A percentile compares a stretch with the other conserved stretches of the same genome.
Conservation (phyloP, 192 early-diverging fungal species). For the Allomyces javanicus region DNA sequence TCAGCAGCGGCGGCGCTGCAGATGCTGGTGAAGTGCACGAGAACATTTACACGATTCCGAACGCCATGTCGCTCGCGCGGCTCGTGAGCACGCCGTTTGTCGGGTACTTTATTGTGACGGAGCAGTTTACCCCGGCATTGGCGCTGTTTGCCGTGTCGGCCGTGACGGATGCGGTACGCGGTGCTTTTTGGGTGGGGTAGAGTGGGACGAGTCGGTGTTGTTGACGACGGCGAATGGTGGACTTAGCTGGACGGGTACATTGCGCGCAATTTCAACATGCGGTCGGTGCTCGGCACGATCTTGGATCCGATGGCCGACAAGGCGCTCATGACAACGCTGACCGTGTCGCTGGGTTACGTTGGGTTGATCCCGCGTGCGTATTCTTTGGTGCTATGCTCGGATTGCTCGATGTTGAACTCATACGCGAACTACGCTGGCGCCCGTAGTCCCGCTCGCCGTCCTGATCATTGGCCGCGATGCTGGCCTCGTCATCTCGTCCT, state of each 20-base stretch:
- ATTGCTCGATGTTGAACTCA: not conserved
- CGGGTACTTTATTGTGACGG: slow-evolving; percentile 66
- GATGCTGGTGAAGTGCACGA: slow-evolving; percentile 17
- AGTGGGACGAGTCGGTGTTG: not conserved
- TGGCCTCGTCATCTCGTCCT: slow-evolving; percentile 51
- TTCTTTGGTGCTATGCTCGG: too few relatives aligned
- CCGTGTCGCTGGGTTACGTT: slow-evolving; percentile 49
- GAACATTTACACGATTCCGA: slow-evolving; percentile 81
- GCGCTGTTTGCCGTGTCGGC: slow-evolving; percentile 60
- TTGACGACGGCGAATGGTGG: not conserved
- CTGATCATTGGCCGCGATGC: slow-evolving; percentile 76
- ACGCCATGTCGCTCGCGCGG: slow-evolving; percentile 62
- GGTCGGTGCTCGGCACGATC: slow-evolving; percentile 66
- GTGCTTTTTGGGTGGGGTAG: not conserved
- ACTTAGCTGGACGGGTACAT: slow-evolving; percentile 61
- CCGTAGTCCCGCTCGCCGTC: slow-evolving; percentile 40
- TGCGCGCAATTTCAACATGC: slow-evolving; percentile 68
- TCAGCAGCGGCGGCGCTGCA: too few relatives aligned
- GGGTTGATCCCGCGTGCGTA: slow-evolving; percentile 48
- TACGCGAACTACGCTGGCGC: too few relatives aligned
- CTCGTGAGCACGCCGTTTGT: slow-evolving; percentile 65
- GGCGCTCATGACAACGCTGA: slow-evolving; percentile 72
- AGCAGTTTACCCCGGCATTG: slow-evolving; percentile 48
- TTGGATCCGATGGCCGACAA: slow-evolving; percentile 91
- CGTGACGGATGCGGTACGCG: slow-evolving; percentile 54